Evolutionary conservation across 495 filamentous ascomycete species (phyloP), one percentile per base, ranked within the genome.

Genomic region (Xylaria flabelliformis): DNA sequence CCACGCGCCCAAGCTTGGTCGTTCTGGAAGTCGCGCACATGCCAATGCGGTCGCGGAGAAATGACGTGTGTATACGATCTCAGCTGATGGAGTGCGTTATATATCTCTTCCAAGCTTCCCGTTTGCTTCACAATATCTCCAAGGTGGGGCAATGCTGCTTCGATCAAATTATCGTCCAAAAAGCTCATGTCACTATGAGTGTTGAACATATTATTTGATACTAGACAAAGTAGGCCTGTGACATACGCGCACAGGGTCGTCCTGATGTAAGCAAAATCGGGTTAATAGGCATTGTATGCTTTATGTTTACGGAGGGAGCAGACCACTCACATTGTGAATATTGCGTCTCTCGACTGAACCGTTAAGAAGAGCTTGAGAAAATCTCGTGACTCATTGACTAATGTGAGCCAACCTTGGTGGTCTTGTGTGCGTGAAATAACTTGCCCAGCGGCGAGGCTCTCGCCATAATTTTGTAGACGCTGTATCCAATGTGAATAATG

Each of bases 261-360:
- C 64, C 64, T 66, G 4, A 32, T 48, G 41, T 26, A 48, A 13
- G 34, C 0, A 34, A n/a, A 26, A 12, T 0, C 21, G 1, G 39
- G 24, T 65, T 10, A 50, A 17, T 26, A 29, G 32, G 21, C 17
- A 17, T 26, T 24, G 7, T 24, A 51, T 51, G n/a, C n/a, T 26
- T 26, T 10, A 34, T 32, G 7, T 50, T 66, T 15, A 2, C 17
- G n/a, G 29, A 8, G 5, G 21, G 1, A 39, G 24, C 2, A 42
- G 0, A 10, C 0, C 19, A 41, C 64, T 51, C 2, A 69, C 67
- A 69, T 62, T 24, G 67, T 69, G 17, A 69, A 62, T 26, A 59
- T 19, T 24, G 67, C 64, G 15, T 66, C 64, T 53, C 29, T 66
- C 2, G 44, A 66, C 46, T 44, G 9, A 13, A 66, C 26, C 17